A percentile compares a stretch with the other conserved stretches of the same genome.
phyloP scores from a whole-genome alignment of 176 grass and related monocot species.

The Bromus sterilis region DNA sequence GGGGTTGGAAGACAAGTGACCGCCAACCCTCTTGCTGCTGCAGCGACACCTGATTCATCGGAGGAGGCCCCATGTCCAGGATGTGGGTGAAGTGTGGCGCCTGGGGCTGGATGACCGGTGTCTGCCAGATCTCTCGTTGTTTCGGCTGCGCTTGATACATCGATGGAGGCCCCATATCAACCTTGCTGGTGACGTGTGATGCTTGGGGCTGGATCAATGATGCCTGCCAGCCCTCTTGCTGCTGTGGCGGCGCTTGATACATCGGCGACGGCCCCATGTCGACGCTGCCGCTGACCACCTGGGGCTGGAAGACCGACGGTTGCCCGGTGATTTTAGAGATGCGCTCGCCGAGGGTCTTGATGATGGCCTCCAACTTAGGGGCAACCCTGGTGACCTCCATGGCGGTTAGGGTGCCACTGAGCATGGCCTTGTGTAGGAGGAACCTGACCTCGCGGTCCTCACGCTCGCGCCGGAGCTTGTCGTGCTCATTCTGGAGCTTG shows the following conservation, averaged over 20 bases:
- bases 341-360: not conserved
- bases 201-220: not conserved
- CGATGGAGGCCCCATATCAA: not conserved
- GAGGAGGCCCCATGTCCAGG: not conserved
- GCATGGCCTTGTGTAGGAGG: conserved; percentile 13
- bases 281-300: too few species aligned
- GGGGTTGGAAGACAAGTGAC: too few species aligned
- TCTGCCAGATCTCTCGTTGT: not conserved
- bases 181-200: not conserved
- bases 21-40: not conserved
- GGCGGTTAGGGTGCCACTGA: not conserved
- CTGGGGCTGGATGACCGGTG: not conserved
- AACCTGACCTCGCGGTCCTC: not conserved
- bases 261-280: too few species aligned
- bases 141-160: not conserved
- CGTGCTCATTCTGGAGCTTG: conserved; percentile 6
- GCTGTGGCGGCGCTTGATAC: too few species aligned
- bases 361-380: too few species aligned
- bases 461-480: not conserved
- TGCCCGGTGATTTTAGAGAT: not conserved
- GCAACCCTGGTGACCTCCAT: not conserved
- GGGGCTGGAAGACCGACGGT: not conserved
- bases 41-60: not conserved
- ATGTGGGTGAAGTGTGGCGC: too few species aligned
- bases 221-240: too few species aligned